A percentile compares a stretch with the other conserved stretches of the same genome.
Evolutionary conservation across 768 basidiomycete genomes (phyloP).

Genomic region (Chiua virens): DNA sequence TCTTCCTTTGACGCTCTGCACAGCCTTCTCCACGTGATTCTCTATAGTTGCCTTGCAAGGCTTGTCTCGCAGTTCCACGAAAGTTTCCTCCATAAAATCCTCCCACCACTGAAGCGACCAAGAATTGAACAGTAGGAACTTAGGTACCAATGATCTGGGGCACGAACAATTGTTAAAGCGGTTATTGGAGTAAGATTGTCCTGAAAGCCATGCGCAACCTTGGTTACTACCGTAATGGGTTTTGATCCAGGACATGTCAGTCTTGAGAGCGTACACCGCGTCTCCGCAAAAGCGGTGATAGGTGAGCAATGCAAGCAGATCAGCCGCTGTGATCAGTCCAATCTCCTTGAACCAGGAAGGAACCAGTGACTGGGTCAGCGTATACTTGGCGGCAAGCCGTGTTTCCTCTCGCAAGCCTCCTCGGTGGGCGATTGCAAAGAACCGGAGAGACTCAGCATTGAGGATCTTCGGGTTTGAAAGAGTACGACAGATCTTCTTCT

Average conservation of each 20-base stretch:
- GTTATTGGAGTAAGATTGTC: background rate
- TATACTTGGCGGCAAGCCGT: slow-evolving; percentile 26
- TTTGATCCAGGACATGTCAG: slow-evolving; percentile 14
- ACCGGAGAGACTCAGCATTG: slow-evolving; percentile 24
- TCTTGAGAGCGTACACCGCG: slow-evolving; percentile 4
- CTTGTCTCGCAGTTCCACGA: slow-evolving; percentile 14
- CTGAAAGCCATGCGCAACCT: slow-evolving; percentile 8
- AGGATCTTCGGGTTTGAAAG: slow-evolving; percentile 20
- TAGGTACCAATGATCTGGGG: background rate
- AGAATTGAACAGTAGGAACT: background rate
- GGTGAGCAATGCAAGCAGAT: slow-evolving; percentile 25
- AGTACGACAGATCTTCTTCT: slow-evolving; percentile 13
- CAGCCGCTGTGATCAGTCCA: slow-evolving; percentile 22
- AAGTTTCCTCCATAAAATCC: slow-evolving; percentile 14
- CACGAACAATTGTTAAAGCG: background rate
- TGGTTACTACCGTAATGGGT: slow-evolving; percentile 7
- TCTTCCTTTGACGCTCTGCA: background rate
- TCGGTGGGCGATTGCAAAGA: slow-evolving; percentile 31
- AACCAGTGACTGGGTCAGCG: slow-evolving; percentile 27
- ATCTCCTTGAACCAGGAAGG: slow-evolving; percentile 29
- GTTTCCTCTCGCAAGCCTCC: slow-evolving; percentile 23
- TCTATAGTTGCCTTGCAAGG: slow-evolving; percentile 15
- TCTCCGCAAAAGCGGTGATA: slow-evolving; percentile 18
- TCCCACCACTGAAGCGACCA: slow-evolving; percentile 22
- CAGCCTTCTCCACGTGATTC: background rate